phyloP scores from a whole-genome alignment of 1,284 basidiomycete species.

The Ganoderma sinense region DNA sequence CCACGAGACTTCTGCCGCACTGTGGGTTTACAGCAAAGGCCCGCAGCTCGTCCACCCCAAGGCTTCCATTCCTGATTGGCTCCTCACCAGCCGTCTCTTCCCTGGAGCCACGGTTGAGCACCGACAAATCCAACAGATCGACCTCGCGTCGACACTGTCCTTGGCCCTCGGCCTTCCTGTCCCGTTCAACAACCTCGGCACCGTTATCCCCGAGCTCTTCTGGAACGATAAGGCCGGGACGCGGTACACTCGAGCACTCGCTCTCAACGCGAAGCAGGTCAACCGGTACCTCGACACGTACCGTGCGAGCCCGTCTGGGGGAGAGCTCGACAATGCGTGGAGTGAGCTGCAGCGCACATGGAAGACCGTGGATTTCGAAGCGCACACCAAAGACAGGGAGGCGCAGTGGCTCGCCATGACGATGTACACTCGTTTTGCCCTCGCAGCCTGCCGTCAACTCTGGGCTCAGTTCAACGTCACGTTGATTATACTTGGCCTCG shows the following conservation, averaged over 20 bases:
- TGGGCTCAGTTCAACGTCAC: slow-evolving; percentile 95
- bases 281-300: slow-evolving; percentile 83
- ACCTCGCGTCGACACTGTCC: slow-evolving; percentile 90
- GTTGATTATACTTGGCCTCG: slow-evolving; percentile 77
- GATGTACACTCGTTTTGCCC: slow-evolving; percentile 69
- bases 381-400: slow-evolving; percentile 30
- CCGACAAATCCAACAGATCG: slow-evolving; percentile 91
- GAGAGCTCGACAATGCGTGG: slow-evolving; percentile 77
- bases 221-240: slow-evolving; percentile 39
- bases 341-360: slow-evolving; percentile 55
- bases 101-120: slow-evolving; percentile 63
- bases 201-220: slow-evolving; percentile 92
- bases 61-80: slow-evolving; percentile 49
- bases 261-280: slow-evolving; percentile 83
- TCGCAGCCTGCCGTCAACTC: slow-evolving; percentile 79
- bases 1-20: slow-evolving; percentile 85
- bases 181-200: slow-evolving; percentile 95
- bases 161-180: slow-evolving; percentile 94
- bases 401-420: slow-evolving; percentile 50
- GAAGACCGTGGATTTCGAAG: slow-evolving; percentile 41
- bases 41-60: slow-evolving; percentile 47
- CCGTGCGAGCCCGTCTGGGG: slow-evolving; percentile 69
- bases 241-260: slow-evolving; percentile 60
- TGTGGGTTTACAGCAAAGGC: slow-evolving; percentile 93
- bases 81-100: slow-evolving; percentile 66